Evolutionary conservation across 208 protist genomes (phyloP).

Genomic region (Acanthamoeba polyphaga): DNA sequence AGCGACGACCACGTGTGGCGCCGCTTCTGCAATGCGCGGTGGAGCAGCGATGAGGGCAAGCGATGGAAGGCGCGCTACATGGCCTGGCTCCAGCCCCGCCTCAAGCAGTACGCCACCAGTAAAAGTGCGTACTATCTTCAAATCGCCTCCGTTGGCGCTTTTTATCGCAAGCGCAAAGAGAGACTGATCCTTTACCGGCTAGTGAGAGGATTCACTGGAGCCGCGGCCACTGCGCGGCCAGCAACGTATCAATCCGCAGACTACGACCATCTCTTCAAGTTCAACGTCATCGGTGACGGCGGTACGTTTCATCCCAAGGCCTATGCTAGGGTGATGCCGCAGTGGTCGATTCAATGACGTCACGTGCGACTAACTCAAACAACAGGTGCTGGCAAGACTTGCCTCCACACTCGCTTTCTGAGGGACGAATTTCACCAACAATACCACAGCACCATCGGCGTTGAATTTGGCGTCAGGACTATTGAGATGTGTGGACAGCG

Average conservation of each 20-base stretch:
- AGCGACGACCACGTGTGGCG: neutral
- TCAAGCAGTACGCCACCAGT: neutral
- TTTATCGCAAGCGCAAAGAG: no score
- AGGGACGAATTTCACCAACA: neutral
- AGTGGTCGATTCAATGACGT: no score
- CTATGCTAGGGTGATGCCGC: no score
- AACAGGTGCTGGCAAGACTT: neutral
- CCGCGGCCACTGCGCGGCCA: neutral
- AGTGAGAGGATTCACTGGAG: neutral
- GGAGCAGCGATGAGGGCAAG: neutral
- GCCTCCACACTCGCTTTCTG: neutral
- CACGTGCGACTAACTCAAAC: neutral
- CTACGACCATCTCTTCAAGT: constrained; percentile 69
- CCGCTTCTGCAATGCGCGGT: neutral
- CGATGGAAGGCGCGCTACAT: neutral
- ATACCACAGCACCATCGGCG: constrained; percentile 97
- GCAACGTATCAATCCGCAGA: neutral
- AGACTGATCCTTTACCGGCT: no score
- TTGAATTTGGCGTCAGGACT: constrained; percentile 96
- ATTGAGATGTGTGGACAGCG: constrained; percentile 87
- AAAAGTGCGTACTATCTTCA: neutral
- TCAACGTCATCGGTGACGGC: constrained; percentile 32
- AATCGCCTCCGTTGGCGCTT: no score
- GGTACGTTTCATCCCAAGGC: neutral
- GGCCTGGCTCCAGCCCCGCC: neutral